Percentiles rank a stretch among this genome's conserved stretches.
phyloP scores from a whole-genome alignment of 768 basidiomycete genomes.

The Leccinum boreale region DNA sequence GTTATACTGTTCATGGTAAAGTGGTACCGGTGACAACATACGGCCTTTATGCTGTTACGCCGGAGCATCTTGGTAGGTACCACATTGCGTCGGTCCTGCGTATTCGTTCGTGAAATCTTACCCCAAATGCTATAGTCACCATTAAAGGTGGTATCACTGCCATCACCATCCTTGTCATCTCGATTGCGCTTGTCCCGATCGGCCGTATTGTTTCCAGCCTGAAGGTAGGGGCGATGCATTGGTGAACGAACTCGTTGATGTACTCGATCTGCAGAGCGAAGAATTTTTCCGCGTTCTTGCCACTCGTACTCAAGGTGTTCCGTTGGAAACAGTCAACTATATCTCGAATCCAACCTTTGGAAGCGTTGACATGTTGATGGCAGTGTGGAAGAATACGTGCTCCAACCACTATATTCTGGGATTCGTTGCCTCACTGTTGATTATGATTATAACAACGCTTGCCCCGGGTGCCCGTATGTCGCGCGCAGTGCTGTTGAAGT shows the following conservation, averaged over 20 bases:
- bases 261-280: slow-evolving; percentile 14
- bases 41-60: slow-evolving; percentile 20
- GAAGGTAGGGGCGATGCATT: slow-evolving; percentile 6
- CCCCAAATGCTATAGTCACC: slow-evolving; percentile 9
- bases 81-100: neutral
- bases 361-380: slow-evolving; percentile 7
- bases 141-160: slow-evolving; percentile 29
- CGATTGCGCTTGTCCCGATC: slow-evolving; percentile 27
- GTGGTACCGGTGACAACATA: slow-evolving; percentile 25
- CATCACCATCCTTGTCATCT: slow-evolving; percentile 27
- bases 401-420: slow-evolving; percentile 23
- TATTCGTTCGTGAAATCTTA: neutral
- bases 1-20: slow-evolving; percentile 23
- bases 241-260: neutral
- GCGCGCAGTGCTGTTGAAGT: neutral
- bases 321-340: slow-evolving; percentile 19
- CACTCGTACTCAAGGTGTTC: slow-evolving; percentile 17
- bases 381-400: slow-evolving; percentile 16
- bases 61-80: slow-evolving; percentile 18
- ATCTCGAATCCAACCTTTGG: slow-evolving; percentile 26
- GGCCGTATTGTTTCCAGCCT: slow-evolving; percentile 14
- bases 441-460: slow-evolving; percentile 16
- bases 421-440: slow-evolving; percentile 17
- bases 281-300: slow-evolving; percentile 28
- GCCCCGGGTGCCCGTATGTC: slow-evolving; percentile 27